Evolutionary conservation across 495 filamentous ascomycete genomes (phyloP), one percentile per base, ranked within the genome.

Genomic region (Talaromyces liani): DNA sequence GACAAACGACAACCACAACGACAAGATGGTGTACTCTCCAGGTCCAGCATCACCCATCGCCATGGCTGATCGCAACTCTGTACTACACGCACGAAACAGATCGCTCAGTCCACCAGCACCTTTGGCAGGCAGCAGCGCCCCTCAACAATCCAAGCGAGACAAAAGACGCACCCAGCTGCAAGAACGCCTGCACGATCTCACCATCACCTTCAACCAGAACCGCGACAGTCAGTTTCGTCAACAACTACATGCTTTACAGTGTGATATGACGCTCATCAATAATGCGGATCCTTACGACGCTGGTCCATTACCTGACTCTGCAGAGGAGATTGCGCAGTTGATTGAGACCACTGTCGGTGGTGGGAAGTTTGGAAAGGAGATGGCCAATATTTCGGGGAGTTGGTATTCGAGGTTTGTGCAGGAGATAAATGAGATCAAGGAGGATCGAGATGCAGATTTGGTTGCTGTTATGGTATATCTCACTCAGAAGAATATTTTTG

Each of bases 201-300:
- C 87, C 25, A 84, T 84, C 58, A 84, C 86, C 64, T 92, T 96
- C 77, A 82, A 84, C 62, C 86, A 88, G 61, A 91, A 96, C 70
- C 86, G 90, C 59, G 91, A 96, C 70, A 78, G 80, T 53, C 84
- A 92, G 67, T 98, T 95, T 75, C 88, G 92, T 60, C 88, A 93
- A 67, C 91, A 97, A 72, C 82, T 98, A 5, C 87, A 92, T 64
- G 88, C 88, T 56, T 82, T 97, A 3, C 93, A 97, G 72, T 87
- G 88, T 63, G 95, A 98, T 70, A 92, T 95, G 71, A 89, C 84
- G 59, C 84, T 96, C 8, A 90, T 98, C 69, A 85, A 89, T 67
- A 85, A 87, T 66, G 88, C 93, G 51, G 86, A 96, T 67, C 89
- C 89, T 0, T 95, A 94, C 66, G 77, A 81, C 14, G 82, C 88